Percentiles rank a stretch among this genome's conserved stretches.
phyloP scores from a whole-genome alignment of 1,139 yeast species.

The Debaryomyces singareniensis region DNA sequence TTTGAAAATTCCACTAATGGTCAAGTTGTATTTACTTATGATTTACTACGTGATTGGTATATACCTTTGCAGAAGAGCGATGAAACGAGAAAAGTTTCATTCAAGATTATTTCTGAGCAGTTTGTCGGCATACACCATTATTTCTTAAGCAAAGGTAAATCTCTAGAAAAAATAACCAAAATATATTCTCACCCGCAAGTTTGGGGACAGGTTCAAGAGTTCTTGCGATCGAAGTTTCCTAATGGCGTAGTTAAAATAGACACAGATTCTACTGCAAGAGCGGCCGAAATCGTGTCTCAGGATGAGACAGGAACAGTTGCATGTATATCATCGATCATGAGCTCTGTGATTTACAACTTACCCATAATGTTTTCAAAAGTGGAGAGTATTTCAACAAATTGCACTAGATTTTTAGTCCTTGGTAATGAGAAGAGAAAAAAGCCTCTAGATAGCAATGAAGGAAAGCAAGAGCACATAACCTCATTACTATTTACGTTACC shows the following conservation, averaged over 20 bases:
- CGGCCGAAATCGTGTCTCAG: slow-evolving; percentile 58
- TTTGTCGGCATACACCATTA: slow-evolving; percentile 81
- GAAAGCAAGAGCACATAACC: slow-evolving; percentile 25
- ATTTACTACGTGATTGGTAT: slow-evolving; percentile 66
- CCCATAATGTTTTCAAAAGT: slow-evolving; percentile 52
- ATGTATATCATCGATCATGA: slow-evolving; percentile 48
- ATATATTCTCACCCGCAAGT: slow-evolving; percentile 95
- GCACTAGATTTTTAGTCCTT: slow-evolving; percentile 77
- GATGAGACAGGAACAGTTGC: slow-evolving; percentile 34
- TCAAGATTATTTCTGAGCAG: slow-evolving; percentile 67
- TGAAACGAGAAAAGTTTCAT: slow-evolving; percentile 12
- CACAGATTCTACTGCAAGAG: slow-evolving; percentile 74
- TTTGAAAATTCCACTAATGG: slow-evolving; percentile 95
- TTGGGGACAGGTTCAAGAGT: slow-evolving; percentile 82
- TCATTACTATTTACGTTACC: slow-evolving; percentile 62
- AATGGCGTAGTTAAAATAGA: slow-evolving; percentile 49
- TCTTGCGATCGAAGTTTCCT: slow-evolving; percentile 30
- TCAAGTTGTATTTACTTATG: slow-evolving; percentile 81
- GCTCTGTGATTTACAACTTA: slow-evolving; percentile 57
- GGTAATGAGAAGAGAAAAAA: slow-evolving; percentile 22
- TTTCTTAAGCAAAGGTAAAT: slow-evolving; percentile 47
- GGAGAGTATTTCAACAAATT: slow-evolving; percentile 68
- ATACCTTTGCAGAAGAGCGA: slow-evolving; percentile 10
- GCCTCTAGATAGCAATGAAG: slow-evolving; percentile 6
- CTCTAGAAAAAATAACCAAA: slow-evolving; percentile 39